These are phyloP conservation scores for Usnea hakonensis DNA, from an alignment of 495 filamentous ascomycete species.

Conservation along the genomic window DNA sequence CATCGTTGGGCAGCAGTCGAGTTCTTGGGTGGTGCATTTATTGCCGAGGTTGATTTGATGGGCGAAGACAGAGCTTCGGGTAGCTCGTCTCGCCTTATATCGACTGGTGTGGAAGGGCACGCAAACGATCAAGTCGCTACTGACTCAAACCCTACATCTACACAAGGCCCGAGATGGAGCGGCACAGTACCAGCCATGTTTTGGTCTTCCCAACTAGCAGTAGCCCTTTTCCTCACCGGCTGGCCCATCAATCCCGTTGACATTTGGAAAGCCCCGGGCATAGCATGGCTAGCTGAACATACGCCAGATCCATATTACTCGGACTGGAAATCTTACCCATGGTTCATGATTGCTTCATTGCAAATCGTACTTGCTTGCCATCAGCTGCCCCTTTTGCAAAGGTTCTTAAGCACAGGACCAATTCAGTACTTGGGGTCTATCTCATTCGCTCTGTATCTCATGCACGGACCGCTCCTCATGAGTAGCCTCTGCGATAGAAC, in stretches of 20 bases:
- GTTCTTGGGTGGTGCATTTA: too few species aligned
- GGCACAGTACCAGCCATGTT: too few species aligned
- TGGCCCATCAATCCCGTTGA: neutral
- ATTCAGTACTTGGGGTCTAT: neutral
- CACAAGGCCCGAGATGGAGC: too few species aligned
- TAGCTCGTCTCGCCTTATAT: too few species aligned
- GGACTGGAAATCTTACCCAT: neutral
- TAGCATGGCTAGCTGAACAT: neutral
- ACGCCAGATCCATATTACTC: neutral
- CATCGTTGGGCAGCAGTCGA: neutral
- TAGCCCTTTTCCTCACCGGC: neutral
- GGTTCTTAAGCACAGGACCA: neutral
- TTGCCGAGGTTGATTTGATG: too few species aligned
- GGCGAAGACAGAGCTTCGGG: too few species aligned
- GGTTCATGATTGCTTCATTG: neutral
- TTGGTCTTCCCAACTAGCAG: neutral
- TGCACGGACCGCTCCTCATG: neutral
- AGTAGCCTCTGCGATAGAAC: too few species aligned
- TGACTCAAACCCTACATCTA: neutral
- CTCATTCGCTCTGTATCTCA: neutral
- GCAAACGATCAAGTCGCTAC: too few species aligned
- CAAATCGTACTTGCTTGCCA: neutral
- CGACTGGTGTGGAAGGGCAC: too few species aligned
- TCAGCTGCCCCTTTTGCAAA: neutral
- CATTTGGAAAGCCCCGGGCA: neutral